Evolutionary conservation across 306 rosid genomes (phyloP).

Genomic region (Quercus engelmannii): DNA sequence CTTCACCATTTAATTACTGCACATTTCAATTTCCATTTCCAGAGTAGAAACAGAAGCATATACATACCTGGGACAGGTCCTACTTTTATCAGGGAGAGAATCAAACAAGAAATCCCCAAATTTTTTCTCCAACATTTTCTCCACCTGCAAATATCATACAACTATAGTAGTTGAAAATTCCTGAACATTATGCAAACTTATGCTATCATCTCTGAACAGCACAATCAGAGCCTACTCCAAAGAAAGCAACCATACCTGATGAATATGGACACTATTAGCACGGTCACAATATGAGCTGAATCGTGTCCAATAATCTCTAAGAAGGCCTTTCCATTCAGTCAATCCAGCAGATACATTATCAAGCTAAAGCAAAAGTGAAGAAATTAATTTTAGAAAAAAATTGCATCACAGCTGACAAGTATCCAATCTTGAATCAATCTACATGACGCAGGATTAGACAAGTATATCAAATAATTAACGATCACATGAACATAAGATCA

Average conservation of each 20-base stretch:
- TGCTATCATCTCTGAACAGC: not conserved
- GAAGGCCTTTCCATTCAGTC: conserved; percentile 99
- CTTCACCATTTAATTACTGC: not conserved
- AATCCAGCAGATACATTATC: conserved; percentile 95
- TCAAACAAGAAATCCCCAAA: conserved; percentile 70
- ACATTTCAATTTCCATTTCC: not conserved
- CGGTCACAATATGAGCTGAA: conserved; percentile 81
- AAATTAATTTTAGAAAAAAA: conserved; percentile 4
- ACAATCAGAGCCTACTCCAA: conserved; percentile 11
- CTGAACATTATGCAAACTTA: not conserved
- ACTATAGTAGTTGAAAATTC: conserved; percentile 11
- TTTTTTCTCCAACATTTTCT: conserved; percentile 92
- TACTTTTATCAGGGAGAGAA: conserved; percentile 56
- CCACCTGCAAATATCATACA: conserved; percentile 59
- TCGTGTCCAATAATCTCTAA: conserved; percentile 91
- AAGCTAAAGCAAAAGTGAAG: conserved; percentile 52
- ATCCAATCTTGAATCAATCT: not conserved
- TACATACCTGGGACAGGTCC: conserved; percentile 82
- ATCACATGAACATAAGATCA: not conserved
- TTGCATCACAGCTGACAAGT: not conserved
- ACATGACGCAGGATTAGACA: not conserved
- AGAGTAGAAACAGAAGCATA: conserved; percentile 4
- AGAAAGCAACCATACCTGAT: conserved; percentile 53
- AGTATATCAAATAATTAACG: not conserved
- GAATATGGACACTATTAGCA: conserved; percentile 67